Base-by-base conservation (phyloP, 305 asterid species). In the Fraxinus albicans region DNA sequence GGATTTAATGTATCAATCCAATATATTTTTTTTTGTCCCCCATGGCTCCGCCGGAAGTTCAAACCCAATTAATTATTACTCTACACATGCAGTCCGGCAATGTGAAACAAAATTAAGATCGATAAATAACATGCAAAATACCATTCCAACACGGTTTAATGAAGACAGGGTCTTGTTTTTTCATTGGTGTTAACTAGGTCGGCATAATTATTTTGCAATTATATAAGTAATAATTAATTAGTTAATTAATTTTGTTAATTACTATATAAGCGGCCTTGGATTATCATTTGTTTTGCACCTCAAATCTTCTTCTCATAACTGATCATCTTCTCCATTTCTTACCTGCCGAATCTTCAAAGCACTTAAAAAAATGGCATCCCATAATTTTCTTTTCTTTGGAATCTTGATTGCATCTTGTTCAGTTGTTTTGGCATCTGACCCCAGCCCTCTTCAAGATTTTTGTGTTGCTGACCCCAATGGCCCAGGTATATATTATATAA, bases 391-490 rank as follows among this genome's bases (percentile, higher is more conserved):
- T 40, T 6, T 82, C 25, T 67, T 77, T 3, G 77, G 74, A 8
- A 9, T 82, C 67, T 33, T 69, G 58, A 36, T 31, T 17, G 34
- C 69, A 19, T 31, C 63, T 47, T 82, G 77, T 40, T 76, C 81
- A 36, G 23, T 38, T 75, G 85, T 78, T 50, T 78, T 85, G 3
- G 90, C 92, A 75, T 86, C 91, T 75, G 93, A 91, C 34, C 86
- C 90, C 1, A 89, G 92, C 84, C 90, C 94, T 40, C 91, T 91
- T 75, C 93, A 91, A 78, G 94, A 91, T 86, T 89, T 91, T 53
- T 91, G 94, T 58, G 94, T 89, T 1, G 91, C 93, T 2, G 93
- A 91, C 79, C 79, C 84, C 82, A 44, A 63, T 0, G 82, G 72
- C 76, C 84, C 91, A 84, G 94, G 90, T 90, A 60, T 47, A 19